phyloP scores from a whole-genome alignment of 495 filamentous ascomycete genomes.

The Penicillium subrubescens region DNA sequence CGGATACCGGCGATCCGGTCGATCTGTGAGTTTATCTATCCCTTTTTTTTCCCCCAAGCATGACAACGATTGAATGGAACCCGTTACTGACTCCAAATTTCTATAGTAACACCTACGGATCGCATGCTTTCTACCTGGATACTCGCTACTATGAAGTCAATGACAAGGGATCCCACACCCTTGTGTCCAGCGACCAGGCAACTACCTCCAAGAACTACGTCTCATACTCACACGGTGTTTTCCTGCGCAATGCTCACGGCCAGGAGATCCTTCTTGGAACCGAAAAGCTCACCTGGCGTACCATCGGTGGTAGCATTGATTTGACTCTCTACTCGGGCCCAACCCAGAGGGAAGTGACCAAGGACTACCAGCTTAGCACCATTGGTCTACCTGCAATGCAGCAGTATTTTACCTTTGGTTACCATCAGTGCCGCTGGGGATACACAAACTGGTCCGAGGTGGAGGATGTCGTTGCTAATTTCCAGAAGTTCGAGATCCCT shows the following conservation, averaged over 20 bases:
- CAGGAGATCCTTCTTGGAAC: slow-evolving; percentile 71
- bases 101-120: slow-evolving; percentile 59
- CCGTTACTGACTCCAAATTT: slow-evolving; percentile 1
- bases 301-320: slow-evolving; percentile 64
- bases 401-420: slow-evolving; percentile 63
- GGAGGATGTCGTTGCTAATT: slow-evolving; percentile 58
- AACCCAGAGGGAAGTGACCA: slow-evolving; percentile 56
- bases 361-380: slow-evolving; percentile 56
- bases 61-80: neutral
- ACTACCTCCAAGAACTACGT: slow-evolving; percentile 58
- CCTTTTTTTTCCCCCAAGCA: neutral
- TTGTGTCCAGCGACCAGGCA: slow-evolving; percentile 56
- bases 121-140: slow-evolving; percentile 64
- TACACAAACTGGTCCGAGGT: slow-evolving; percentile 60
- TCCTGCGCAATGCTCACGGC: slow-evolving; percentile 67
- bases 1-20: slow-evolving; percentile 66
- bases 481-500: slow-evolving; percentile 62
- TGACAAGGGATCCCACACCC: slow-evolving; percentile 51
- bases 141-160: slow-evolving; percentile 64
- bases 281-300: slow-evolving; percentile 74
- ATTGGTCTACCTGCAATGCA: slow-evolving; percentile 65
- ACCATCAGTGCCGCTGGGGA: slow-evolving; percentile 68
- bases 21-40: slow-evolving; percentile 42
- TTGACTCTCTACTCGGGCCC: slow-evolving; percentile 66
- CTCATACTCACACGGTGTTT: slow-evolving; percentile 64